A percentile compares a stretch with the other conserved stretches of the same genome.
phyloP scores from a whole-genome alignment of 768 basidiomycete genomes.

The Macrolepiota albuminosa region DNA sequence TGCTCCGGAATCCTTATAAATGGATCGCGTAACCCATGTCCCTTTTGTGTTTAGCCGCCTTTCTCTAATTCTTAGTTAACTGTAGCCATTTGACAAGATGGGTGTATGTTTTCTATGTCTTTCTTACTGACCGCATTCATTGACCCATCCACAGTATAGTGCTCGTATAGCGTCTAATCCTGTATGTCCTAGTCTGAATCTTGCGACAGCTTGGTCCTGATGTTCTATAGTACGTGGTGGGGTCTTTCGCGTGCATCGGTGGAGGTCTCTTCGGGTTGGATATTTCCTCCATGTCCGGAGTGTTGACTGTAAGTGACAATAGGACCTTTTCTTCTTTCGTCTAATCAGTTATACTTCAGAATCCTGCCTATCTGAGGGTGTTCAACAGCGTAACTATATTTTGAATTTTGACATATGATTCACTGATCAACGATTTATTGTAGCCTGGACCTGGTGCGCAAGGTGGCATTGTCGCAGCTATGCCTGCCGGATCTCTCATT shows the following conservation, averaged over 20 bases:
- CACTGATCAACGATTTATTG: neutral
- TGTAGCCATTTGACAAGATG: conserved; percentile 10
- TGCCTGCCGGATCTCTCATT: conserved; percentile 71
- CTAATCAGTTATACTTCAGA: conserved; percentile 19
- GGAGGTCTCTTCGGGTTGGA: conserved; percentile 78
- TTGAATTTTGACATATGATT: neutral
- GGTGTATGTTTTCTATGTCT: conserved; percentile 9
- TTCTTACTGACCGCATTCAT: neutral
- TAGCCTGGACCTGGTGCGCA: conserved; percentile 52
- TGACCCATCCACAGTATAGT: conserved; percentile 35
- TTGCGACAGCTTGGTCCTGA: neutral
- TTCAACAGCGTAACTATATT: conserved; percentile 27
- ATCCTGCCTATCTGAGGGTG: conserved; percentile 29
- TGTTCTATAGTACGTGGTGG: conserved; percentile 58
- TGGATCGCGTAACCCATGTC: neutral
- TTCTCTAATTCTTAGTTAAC: neutral
- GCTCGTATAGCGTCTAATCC: conserved; percentile 55
- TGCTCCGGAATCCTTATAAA: conserved; percentile 5
- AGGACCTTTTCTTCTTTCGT: neutral
- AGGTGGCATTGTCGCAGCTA: conserved; percentile 73
- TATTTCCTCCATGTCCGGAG: conserved; percentile 80
- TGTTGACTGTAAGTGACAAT: conserved; percentile 43
- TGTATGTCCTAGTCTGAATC: conserved; percentile 22
- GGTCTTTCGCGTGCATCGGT: conserved; percentile 78
- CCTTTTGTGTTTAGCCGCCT: neutral